These are phyloP conservation scores for Plasmodium gaboni DNA, from an alignment of 169 alveolate species.

Conservation along the genomic window DNA sequence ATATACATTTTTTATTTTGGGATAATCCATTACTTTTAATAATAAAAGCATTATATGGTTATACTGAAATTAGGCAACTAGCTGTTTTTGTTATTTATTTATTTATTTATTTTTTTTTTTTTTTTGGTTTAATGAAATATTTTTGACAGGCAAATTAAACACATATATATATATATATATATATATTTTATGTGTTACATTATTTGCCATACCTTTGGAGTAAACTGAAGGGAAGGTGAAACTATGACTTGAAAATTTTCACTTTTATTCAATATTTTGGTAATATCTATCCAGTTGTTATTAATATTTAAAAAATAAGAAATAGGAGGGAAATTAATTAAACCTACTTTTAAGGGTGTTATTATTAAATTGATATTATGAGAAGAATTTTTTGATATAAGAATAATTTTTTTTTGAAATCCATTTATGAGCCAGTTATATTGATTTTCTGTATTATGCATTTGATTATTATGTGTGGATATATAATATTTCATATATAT, in stretches of 20 bases:
- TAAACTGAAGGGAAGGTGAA: conserved; percentile 71
- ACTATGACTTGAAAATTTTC: conserved; percentile 66
- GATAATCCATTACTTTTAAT: no score
- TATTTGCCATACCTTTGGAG: conserved; percentile 60
- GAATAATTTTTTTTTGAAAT: conserved; percentile 52
- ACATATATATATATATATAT: not conserved
- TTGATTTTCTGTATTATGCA: conserved; percentile 3
- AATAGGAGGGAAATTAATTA: conserved; percentile 69
- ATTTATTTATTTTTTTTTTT: not conserved
- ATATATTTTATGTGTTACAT: conserved; percentile 5
- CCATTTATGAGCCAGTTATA: conserved; percentile 72
- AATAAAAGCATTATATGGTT: not conserved
- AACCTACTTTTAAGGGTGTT: conserved; percentile 67
- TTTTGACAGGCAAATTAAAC: not conserved
- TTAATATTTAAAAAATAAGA: conserved; percentile 54
- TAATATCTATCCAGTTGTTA: conserved; percentile 68
- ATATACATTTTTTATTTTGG: no score
- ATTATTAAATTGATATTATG: conserved; percentile 42
- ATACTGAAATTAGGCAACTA: not conserved
- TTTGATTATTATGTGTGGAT: conserved; percentile 16
- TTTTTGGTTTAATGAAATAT: not conserved
- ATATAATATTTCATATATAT: conserved; percentile 60
- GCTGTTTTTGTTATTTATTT: not conserved
- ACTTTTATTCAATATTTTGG: conserved; percentile 53
- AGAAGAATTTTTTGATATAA: conserved; percentile 49